A percentile compares a stretch with the other conserved stretches of the same genome.
Conservation (phyloP, 2,329 filamentous ascomycete species). For the Phialocephala sp. region DNA sequence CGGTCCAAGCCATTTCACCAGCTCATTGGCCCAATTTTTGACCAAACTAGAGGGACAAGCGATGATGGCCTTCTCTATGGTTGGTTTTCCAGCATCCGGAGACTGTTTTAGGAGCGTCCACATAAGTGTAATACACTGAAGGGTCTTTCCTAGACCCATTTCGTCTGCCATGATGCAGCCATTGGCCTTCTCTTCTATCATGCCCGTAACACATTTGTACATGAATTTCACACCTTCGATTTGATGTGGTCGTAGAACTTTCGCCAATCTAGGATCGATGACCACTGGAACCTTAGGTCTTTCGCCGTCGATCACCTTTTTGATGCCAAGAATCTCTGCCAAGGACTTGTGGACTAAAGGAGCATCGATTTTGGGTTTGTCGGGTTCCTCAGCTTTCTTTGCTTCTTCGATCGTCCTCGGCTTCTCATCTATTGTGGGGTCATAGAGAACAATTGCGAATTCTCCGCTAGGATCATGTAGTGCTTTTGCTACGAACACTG, state of each 20-base stretch:
- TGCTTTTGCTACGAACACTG: conserved; percentile 84
- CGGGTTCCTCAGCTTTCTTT: conserved; percentile 53
- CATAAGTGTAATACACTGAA: conserved; percentile 95
- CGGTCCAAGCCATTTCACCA: conserved; percentile 94
- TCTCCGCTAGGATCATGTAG: conserved; percentile 94
- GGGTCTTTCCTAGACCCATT: conserved; percentile 96
- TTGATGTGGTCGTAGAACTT: conserved; percentile 93
- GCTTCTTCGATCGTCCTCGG: conserved; percentile 56
- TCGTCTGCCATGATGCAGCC: conserved; percentile 99
- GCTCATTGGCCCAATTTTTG: conserved; percentile 96
- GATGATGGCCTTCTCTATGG: conserved; percentile 96
- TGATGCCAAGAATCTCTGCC: conserved; percentile 92
- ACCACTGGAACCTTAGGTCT: conserved; percentile 94
- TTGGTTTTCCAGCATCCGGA: conserved; percentile 89
- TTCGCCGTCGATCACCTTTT: conserved; percentile 82
- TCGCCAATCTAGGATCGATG: conserved; percentile 87
- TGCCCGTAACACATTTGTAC: conserved; percentile 92
- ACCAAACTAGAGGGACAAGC: conserved; percentile 96
- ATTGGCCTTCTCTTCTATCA: conserved; percentile 91
- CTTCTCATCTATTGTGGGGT: conserved; percentile 91
- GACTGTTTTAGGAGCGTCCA: conserved; percentile 98
- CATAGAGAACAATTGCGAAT: conserved; percentile 94
- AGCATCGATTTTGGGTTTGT: conserved; percentile 66
- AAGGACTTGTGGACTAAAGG: conserved; percentile 93
- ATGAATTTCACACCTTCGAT: conserved; percentile 98